Evolutionary conservation across 2,329 filamentous ascomycete species (phyloP), one percentile per base, ranked within the genome.

Genomic region (Canariomyces notabilis): DNA sequence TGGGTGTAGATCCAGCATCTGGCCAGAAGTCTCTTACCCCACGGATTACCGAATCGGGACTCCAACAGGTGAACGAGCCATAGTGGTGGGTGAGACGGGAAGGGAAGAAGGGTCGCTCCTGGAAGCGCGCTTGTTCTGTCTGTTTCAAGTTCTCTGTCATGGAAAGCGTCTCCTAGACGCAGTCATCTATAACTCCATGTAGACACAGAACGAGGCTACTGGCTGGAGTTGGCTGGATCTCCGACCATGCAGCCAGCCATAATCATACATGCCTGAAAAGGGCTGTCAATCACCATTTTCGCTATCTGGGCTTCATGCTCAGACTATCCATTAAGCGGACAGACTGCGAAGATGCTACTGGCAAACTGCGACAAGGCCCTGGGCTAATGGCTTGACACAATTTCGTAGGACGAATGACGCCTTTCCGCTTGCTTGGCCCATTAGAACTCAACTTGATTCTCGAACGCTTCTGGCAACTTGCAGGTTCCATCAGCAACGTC

Each of bases 51-150:
- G 15, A 19, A 48, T 57, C 46, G 26, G 53, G 56, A 51, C 40
- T 26, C 48, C 20, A 34, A 19, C 42, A 20, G 39, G 33, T 35
- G 41, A 31, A 35, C 40, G 42, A 46, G 35, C 49, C 54, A 51
- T 44, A 46, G 39, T 48, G 44, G 31, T 35, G 32, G 40, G 40
- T 31, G 19, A 45, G 46, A 29, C 41, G 39, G 40, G 20, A 35
- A 23, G 40, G 38, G 35, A 33, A 23, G 18, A 35, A 16, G 18
- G 6, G 26, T n/a, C 19, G 34, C 39, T 29, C 23, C 31, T 40
- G 45, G 19, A 44, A 49, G 51, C 56, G 57, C 57, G 56, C 57
- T 57, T 57, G 53, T 52, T 54, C 41, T 44, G 57, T 59, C 58
- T 57, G 57, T 59, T 59, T 57, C 57, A 59, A 42, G 53, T 56